A percentile compares a stretch with the other conserved stretches of the same genome.
These are phyloP conservation scores for Arthrinium phaeospermum DNA, from an alignment of 2,329 filamentous ascomycete genomes.

Conservation along the genomic window DNA sequence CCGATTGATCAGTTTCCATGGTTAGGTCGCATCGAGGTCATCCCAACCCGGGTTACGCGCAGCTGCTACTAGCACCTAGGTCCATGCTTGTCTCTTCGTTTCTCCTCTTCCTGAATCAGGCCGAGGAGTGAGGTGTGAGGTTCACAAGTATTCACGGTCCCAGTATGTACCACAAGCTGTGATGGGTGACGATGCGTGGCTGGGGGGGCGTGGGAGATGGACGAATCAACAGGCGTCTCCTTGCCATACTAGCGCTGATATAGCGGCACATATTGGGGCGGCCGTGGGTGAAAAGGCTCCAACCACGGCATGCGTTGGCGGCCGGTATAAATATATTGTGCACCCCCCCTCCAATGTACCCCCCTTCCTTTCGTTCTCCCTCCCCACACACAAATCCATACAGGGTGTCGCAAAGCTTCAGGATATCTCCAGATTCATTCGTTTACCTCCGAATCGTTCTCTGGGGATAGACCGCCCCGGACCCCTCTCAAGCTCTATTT, in stretches of 20 bases:
- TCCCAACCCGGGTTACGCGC: conserved; percentile 5
- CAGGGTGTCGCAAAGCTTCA: conserved; percentile 64
- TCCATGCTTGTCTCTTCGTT: background rate
- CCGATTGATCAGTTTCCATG: conserved; percentile 4
- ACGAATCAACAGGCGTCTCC: background rate
- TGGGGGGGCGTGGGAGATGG: conserved; percentile 16
- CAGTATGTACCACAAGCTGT: background rate
- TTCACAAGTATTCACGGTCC: conserved; percentile 17
- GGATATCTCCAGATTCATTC: conserved; percentile 58
- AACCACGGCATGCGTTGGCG: no score
- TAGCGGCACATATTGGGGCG: conserved; percentile 14
- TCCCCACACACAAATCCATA: conserved; percentile 59
- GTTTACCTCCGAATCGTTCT: conserved; percentile 44
- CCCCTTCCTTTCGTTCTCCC: conserved; percentile 53
- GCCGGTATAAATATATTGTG: conserved; percentile 43
- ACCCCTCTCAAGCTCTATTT: conserved; percentile 53
- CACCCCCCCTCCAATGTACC: conserved; percentile 41
- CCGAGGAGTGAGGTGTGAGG: background rate
- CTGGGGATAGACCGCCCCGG: conserved; percentile 51
- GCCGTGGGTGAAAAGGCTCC: background rate
- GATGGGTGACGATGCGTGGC: conserved; percentile 5
- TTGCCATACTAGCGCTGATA: background rate
- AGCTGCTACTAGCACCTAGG: background rate
- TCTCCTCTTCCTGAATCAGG: conserved; percentile 6
- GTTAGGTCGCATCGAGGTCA: conserved; percentile 18